Evolutionary conservation across 108 stramenopile genomes (phyloP), one percentile per base, ranked within the genome.

Genomic region (Skeletonema costatum): DNA sequence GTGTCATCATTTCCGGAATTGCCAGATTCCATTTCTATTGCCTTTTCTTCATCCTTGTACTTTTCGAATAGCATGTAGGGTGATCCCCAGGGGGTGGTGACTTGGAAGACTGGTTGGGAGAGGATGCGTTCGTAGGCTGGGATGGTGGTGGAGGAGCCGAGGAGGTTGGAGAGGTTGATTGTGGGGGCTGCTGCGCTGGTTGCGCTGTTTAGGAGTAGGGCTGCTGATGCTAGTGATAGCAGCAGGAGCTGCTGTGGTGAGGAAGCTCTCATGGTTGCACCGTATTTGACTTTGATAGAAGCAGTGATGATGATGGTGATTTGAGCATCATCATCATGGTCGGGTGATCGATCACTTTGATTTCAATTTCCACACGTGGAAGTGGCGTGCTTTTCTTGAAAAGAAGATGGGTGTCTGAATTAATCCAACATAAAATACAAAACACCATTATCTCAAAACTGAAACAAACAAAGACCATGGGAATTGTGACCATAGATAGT

Each of bases 21-120:
- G 2, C 50, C 66, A 14, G 16, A 29, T 30, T 77, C 71, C 35
- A 66, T 42, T 60, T 73, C 75, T 16, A 82, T 2, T 12, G 76
- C 84, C 58, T 42, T 71, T 51, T 85, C 84, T 56, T 79, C 78
- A 32, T 82, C 77, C 66, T 82, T 78, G 60, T 88, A 66, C 42
- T 86, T 84, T 72, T 95, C 94, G 68, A 90, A 90, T 66, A 85
- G 91, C 87, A 95, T 89, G 80, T 95, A 95, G 21, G 94, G 87
- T 29, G 84, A 84, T 31, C 94, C 94, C 90, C 90, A 92, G 13
- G 89, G 71, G 13, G 92, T 93, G 32, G 94, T 95, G 31, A 95
- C 94, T 68, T 89, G 84, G 70, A 95, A 95, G 66, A 92, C 94
- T 7, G 94, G 92, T 61, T 90, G 89, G 36, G 88, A 87, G 53